Percentiles rank a stretch among this genome's conserved stretches.
Conservation (phyloP, 768 basidiomycete genomes). For the Serendipita vermifera region DNA sequence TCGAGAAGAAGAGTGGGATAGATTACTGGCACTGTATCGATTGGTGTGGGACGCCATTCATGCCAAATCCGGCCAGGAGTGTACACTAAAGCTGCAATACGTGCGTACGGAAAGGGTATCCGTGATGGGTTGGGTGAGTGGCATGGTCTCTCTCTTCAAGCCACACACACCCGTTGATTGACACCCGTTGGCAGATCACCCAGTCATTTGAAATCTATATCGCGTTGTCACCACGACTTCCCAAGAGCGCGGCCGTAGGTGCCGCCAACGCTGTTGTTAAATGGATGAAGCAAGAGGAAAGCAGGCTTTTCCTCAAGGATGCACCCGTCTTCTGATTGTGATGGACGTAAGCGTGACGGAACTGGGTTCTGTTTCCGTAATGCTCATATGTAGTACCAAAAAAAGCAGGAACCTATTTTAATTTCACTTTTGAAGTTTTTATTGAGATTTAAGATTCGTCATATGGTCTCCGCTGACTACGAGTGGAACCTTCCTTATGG, state of each 20-base stretch:
- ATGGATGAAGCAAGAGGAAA: conserved; percentile 88
- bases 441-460: no score
- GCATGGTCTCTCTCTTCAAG: neutral
- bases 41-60: conserved; percentile 79
- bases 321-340: conserved; percentile 67
- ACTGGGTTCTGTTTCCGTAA: no score
- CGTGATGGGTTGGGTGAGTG: conserved; percentile 88
- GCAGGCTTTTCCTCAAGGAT: conserved; percentile 65
- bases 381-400: no score
- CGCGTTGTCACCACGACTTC: conserved; percentile 63
- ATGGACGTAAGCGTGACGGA: neutral
- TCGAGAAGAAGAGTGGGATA: conserved; percentile 22
- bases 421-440: no score
- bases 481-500: no score
- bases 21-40: conserved; percentile 80
- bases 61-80: conserved; percentile 71
- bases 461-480: no score
- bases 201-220: conserved; percentile 89
- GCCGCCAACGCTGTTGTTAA: conserved; percentile 80
- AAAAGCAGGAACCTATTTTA: no score
- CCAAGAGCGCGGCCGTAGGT: conserved; percentile 76
- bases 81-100: conserved; percentile 74
- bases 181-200: conserved; percentile 51
- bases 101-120: conserved; percentile 75
- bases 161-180: conserved; percentile 11